Evolutionary conservation across 73 alveolate species (phyloP), one percentile per base, ranked within the genome.

Genomic region (Tetrahymena borealis): DNA sequence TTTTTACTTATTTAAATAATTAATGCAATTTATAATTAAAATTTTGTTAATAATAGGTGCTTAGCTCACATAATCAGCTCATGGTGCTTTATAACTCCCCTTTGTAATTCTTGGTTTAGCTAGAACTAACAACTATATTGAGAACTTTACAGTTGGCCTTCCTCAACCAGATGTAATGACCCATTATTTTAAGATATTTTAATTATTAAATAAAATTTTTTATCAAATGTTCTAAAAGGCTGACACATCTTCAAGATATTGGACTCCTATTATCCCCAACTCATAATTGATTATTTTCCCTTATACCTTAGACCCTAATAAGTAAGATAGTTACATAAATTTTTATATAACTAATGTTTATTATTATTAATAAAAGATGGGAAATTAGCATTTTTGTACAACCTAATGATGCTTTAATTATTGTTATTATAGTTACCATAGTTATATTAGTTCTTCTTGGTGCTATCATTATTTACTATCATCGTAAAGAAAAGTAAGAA

Each of bases 241-340:
- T 60, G 85, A 60, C 28, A 20, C 15, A 3, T 60, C 85, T 60
- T 1, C 85, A 60, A 90, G 90, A 91, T 91, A 28, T 42, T 93
- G 96, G 96, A 93, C 96, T 18, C 96, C 96, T 7, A 93, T 93
- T 11, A 93, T 93, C 42, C 96, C 96, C 16, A 93, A 93, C 39
- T 93, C 96, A 35, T 42, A 93, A 91, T 78, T 93, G 39, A 91
- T 93, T 91, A 94, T 77, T 20, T 93, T 92, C 20, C 96, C 96
- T 1, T 91, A 39, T 42, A 39, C 91, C 32, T 78, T 37, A 9
- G 37, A 40, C 28, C 32, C 93, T n/a, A 78, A 33, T 16, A 39
- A 24, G 93, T 85, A 78, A 42, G 5, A 2, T 32, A 9, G 8
- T 11, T 1, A 40, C 20, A 18, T 7, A 41, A 41, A 41, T 20